Base-by-base conservation (phyloP, 768 basidiomycete species). In the Lentinula lateritia region DNA sequence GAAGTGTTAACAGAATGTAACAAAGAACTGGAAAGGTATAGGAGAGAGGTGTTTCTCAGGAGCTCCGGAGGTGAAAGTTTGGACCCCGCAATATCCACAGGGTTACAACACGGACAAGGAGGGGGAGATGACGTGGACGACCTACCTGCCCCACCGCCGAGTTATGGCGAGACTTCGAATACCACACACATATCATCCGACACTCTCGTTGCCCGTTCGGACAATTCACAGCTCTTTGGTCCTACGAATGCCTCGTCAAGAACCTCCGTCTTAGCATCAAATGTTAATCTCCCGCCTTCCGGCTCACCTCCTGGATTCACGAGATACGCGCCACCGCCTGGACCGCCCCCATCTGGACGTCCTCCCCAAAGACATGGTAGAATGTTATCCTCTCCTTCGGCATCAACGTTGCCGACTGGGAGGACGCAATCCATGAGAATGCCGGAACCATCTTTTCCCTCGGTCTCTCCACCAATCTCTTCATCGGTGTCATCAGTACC, bases 11-110 rank as follows among this genome's bases (percentile, higher is more conserved):
- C 57, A 15, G 56, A 59, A 16, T 62, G 65, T 32, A 65, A 66
- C 6, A 46, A 28, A 1, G 65, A 63, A 13, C 59, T 69, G 13
- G 63, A 65, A 20, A 28, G 41, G 3, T 69, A 63, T 50, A 63
- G 68, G 28, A 56, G 70, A 39, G 71, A 73, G 20, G 71, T 73
- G 0, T 78, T 80, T 59, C 68, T 73, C 61, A 70, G 70, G 52
- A 67, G 74, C 41, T 70, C 67, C 50, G 52, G 61, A 20, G 6
- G 42, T 35, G 42, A 65, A 68, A 32, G 50, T 68, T 18, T 70
- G 68, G 7, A 69, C 71, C 16, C 50, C 16, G 16, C 60, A 28
- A 28, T 28, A 8, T 39, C 38, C 54, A 32, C 41, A 43, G 18
- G 62, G 28, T 3, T 28, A 62, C 20, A 59, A 62, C 12, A 28